phyloP scores from a whole-genome alignment of 2,329 filamentous ascomycete genomes.

The Colletotrichum cuscutae region DNA sequence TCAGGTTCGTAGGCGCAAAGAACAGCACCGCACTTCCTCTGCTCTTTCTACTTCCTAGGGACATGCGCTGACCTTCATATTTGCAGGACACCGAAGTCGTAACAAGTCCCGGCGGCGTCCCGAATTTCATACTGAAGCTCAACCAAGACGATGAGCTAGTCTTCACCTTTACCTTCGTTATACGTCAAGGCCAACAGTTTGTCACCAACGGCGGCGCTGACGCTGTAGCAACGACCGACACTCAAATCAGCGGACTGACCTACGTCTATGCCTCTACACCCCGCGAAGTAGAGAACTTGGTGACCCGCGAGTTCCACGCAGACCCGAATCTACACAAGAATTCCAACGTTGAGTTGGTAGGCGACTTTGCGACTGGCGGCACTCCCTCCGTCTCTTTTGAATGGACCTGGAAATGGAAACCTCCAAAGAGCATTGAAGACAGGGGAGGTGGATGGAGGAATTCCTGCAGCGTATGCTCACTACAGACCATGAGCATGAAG shows the following conservation, averaged over 20 bases:
- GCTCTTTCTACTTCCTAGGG: background rate
- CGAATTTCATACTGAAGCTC: slow-evolving; percentile 86
- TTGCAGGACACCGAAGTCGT: slow-evolving; percentile 78
- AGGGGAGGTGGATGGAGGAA: slow-evolving; percentile 94
- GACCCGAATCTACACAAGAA: slow-evolving; percentile 98
- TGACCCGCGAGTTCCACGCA: slow-evolving; percentile 95
- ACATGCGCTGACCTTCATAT: slow-evolving; percentile 19
- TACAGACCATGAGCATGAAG: background rate
- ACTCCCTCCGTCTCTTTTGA: slow-evolving; percentile 86
- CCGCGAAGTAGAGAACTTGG: slow-evolving; percentile 90
- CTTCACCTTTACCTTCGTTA: slow-evolving; percentile 92
- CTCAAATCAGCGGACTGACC: slow-evolving; percentile 86
- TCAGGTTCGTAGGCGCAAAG: slow-evolving; percentile 70
- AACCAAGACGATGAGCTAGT: slow-evolving; percentile 91
- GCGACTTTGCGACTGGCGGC: slow-evolving; percentile 88
- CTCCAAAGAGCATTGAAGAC: slow-evolving; percentile 84
- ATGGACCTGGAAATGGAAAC: slow-evolving; percentile 98
- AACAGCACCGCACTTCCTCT: background rate
- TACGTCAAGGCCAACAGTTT: slow-evolving; percentile 62
- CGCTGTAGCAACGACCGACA: slow-evolving; percentile 64
- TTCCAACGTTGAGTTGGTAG: slow-evolving; percentile 93
- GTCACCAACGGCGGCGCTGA: slow-evolving; percentile 57
- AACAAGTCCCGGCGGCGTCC: slow-evolving; percentile 57
- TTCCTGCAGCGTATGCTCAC: slow-evolving; percentile 79
- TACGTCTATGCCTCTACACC: slow-evolving; percentile 89